These are phyloP conservation scores for Lagerstroemia speciosa DNA, from an alignment of 345 rosid genomes.

Conservation along the genomic window DNA sequence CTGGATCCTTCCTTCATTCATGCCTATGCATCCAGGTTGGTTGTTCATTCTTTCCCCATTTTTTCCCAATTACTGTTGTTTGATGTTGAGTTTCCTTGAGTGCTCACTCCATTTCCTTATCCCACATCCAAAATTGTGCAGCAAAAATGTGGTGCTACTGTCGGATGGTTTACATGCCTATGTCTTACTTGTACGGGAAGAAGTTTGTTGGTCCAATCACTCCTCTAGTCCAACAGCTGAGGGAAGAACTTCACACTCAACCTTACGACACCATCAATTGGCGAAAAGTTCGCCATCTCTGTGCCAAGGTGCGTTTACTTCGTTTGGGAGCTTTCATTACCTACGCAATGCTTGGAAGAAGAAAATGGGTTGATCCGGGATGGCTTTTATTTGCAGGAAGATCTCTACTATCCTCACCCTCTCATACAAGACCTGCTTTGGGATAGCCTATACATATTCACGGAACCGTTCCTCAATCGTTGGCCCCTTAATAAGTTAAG, in stretches of 20 bases:
- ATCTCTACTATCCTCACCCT: no score
- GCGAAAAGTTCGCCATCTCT: constrained; percentile 20
- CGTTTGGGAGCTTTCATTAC: neutral
- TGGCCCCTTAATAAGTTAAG: constrained; percentile 36
- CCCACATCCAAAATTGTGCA: constrained; percentile 7
- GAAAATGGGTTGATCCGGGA: neutral
- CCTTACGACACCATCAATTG: constrained; percentile 19
- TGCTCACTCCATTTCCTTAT: constrained; percentile 8
- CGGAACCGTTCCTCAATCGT: constrained; percentile 33
- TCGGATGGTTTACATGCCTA: constrained; percentile 15
- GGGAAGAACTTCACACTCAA: constrained; percentile 4
- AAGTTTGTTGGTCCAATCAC: neutral
- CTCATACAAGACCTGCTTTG: constrained; percentile 32
- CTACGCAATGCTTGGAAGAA: no score
- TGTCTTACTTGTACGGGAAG: no score
- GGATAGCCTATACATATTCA: constrained; percentile 22
- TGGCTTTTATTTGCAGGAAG: constrained; percentile 17
- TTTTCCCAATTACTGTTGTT: no score
- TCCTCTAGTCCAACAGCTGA: neutral
- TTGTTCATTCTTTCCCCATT: no score
- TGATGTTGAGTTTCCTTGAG: constrained; percentile 20
- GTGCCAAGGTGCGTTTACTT: constrained; percentile 9
- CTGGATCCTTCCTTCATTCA: no score
- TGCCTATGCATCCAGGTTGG: no score
- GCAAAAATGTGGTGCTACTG: constrained; percentile 34